Base-by-base conservation (phyloP, 768 basidiomycete species). In the Russula abietina region DNA sequence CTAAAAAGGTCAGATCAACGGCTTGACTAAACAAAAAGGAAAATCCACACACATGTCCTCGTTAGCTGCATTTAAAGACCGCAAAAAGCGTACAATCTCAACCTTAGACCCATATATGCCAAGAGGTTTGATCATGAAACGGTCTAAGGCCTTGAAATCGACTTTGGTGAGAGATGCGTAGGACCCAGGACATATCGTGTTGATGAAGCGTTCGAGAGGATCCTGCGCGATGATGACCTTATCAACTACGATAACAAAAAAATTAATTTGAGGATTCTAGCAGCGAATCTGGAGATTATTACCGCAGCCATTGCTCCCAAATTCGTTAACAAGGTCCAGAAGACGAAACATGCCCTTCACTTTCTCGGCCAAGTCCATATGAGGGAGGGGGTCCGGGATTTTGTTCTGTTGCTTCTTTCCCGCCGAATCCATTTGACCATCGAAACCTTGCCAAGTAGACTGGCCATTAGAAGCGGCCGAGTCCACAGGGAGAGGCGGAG, bases 191-290 rank as follows among this genome's bases (percentile, higher is more conserved):
- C 66, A 73, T 6, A 84, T 48, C 22, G 68, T 69, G 54, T 85
- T 81, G 65, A 82, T 76, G 57, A 85, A 78, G 8, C 72, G 62
- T 62, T 73, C 70, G 10, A 86, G 71, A 1, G 81, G 79, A 1
- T 77, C 73, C 69, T 83, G 81, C 2, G 75, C 74, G 38, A 86
- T 85, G 71, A 85, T 80, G 28, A 86, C 77, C 67, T 87, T 86
- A 62, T 85, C 83, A 46, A 84, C 84, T 84, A 62, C 11, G 3
- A 41, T 26, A n/a, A 19, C 3, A n/a, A 2, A 1, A 33, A 30
- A 17, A 4, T 50, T 9, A 59, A 24, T n/a, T 14, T 3, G 8
- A 8, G 22, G n/a, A n/a, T 6, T 14, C 3, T 24, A 12, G n/a
- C 22, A 46, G 22, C 22, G 45, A 19, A 36, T 49, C 28, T 52